Evolutionary conservation across 305 asterid species (phyloP), one percentile per base, ranked within the genome.

Genomic region (Fraxinus sp.): DNA sequence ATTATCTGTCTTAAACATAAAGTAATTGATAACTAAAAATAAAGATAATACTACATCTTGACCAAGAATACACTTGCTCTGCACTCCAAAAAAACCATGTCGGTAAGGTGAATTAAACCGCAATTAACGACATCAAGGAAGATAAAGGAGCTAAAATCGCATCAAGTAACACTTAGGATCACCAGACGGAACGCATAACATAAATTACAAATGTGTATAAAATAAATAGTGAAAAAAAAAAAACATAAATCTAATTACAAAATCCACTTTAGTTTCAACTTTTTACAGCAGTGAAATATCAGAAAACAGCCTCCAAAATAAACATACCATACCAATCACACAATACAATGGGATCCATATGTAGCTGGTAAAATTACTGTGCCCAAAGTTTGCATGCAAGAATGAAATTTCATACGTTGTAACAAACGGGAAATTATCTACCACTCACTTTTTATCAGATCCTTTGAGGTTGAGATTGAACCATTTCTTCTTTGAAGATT

Each of bases 401-500:
- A 87, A 79, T 26, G 78, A 74, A 76, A 80, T 72, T 83, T 77
- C 87, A 83, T 81, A 85, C 82, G 79, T 75, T 6, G 33, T 79
- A 80, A 77, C 72, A 33, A 77, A 83, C 3, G 77, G 52, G 16
- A 73, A 59, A 35, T 73, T 3, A 46, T 70, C 16, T 62, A 3
- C 30, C 6, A 35, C 44, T 87, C 90, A 90, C 36, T 49, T 49
- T 80, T 83, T 90, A 81, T 85, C 88, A 11, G 86, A 83, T 41
- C 92, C 87, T 76, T 83, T 87, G 79, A 92, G 90, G 88, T 94
- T 92, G 59, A 95, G 93, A 89, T 91, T 90, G 79, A 95, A 95
- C 98, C 98, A 95, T 87, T 90, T 93, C 91, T 92, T 94, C 87
- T 86, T 95, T 1, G 92, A 79, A 36, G 95, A 89, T 84, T 91